A percentile compares a stretch with the other conserved stretches of the same genome.
Evolutionary conservation across 306 rosid genomes (phyloP).

Genomic region (Boehmeria nivea): DNA sequence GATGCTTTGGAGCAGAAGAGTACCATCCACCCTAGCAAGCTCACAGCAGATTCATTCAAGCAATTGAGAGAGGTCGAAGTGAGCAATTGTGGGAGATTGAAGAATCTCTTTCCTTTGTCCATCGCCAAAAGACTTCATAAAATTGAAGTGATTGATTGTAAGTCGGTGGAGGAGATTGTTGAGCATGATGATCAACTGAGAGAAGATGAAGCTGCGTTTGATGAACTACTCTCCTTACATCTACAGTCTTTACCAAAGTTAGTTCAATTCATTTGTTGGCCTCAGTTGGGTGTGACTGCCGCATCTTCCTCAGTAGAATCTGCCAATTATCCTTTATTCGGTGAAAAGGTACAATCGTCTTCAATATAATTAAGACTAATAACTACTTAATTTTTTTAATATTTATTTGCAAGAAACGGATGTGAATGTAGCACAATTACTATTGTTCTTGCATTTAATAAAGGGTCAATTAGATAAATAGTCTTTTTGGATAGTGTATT

Average conservation of each 20-base stretch:
- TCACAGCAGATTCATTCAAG: not conserved
- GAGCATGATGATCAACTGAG: not conserved
- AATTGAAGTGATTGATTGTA: conserved; percentile 4
- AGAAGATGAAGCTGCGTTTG: not conserved
- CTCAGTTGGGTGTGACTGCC: no score
- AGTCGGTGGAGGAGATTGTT: conserved; percentile 18
- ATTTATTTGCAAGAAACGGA: no score
- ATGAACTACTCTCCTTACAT: conserved; percentile 1
- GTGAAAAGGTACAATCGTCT: conserved; percentile 3
- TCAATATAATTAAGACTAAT: no score
- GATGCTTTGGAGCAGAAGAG: not conserved
- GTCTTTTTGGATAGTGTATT: no score
- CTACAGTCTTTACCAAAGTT: conserved; percentile 19
- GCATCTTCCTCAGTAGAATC: not conserved
- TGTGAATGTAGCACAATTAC: no score
- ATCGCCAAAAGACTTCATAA: not conserved
- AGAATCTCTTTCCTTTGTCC: conserved; percentile 4
- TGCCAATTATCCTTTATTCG: not conserved
- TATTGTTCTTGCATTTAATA: no score
- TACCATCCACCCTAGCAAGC: not conserved
- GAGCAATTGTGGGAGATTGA: not conserved
- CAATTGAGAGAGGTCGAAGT: not conserved
- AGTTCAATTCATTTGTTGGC: not conserved
- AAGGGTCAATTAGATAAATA: no score
- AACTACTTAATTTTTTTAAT: no score